phyloP scores from a whole-genome alignment of 164 flowering plant genomes.

The Umbilicus rupestris region DNA sequence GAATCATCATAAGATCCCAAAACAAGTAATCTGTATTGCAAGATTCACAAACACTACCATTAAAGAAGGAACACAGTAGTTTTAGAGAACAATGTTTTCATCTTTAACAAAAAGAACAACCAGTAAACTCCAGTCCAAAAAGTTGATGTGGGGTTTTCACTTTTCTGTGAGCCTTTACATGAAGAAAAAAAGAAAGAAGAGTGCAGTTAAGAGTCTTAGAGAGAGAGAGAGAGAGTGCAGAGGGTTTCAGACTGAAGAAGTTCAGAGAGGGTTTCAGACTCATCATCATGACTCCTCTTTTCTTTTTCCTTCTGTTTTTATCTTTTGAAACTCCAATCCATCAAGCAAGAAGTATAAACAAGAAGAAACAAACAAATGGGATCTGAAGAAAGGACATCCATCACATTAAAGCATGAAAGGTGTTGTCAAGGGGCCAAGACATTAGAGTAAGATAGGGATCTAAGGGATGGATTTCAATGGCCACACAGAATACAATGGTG shows the following conservation, averaged over 20 bases:
- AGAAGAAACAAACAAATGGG: conserved; percentile 15
- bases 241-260: conserved; percentile 28
- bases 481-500: background rate
- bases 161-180: conserved; percentile 4
- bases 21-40: background rate
- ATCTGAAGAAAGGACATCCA: conserved; percentile 7
- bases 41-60: conserved; percentile 13
- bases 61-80: conserved; percentile 21
- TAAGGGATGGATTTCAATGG: too few species aligned
- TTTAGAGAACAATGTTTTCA: conserved; percentile 14
- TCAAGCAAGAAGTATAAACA: conserved; percentile 22
- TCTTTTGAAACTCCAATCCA: conserved; percentile 13
- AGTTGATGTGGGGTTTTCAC: conserved; percentile 21
- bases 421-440: background rate
- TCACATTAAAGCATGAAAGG: conserved; percentile 11
- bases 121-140: conserved; percentile 19
- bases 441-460: background rate
- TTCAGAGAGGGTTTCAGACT: conserved; percentile 25
- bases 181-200: too few species aligned
- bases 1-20: background rate
- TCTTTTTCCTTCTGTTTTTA: background rate
- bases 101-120: conserved; percentile 22
- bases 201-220: too few species aligned
- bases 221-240: background rate
- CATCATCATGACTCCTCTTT: conserved; percentile 21